Evolutionary conservation across 148 eudicot genomes (phyloP).

Genomic region (Chenopodium berlandieri): DNA sequence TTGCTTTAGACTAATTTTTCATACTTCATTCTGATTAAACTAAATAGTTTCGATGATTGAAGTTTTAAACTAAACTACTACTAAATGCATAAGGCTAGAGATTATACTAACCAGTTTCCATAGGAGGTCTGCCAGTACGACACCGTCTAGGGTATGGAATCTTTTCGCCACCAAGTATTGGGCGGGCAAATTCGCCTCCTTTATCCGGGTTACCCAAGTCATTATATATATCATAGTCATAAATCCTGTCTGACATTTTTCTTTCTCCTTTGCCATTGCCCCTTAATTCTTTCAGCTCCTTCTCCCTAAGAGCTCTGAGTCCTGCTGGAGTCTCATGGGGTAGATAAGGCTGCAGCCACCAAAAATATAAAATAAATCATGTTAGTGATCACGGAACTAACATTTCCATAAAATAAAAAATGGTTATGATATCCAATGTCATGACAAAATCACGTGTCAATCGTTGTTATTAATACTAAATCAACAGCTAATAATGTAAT

Average conservation of each 20-base stretch:
- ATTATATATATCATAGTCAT: slow-evolving; percentile 79
- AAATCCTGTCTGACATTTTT: slow-evolving; percentile 63
- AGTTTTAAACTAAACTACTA: no score
- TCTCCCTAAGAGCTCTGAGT: slow-evolving; percentile 68
- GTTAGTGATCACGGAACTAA: not conserved
- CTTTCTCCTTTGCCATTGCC: slow-evolving; percentile 80
- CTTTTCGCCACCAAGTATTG: slow-evolving; percentile 64
- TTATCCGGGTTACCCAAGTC: slow-evolving; percentile 90
- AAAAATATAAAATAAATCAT: not conserved
- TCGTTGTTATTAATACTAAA: no score
- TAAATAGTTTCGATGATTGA: no score
- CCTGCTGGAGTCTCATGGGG: slow-evolving; percentile 89
- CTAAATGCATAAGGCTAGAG: not conserved
- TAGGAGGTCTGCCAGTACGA: slow-evolving; percentile 86
- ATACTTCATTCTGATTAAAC: no score
- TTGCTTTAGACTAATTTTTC: no score
- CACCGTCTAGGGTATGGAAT: slow-evolving; percentile 86
- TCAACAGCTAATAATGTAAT: no score
- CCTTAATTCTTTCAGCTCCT: slow-evolving; percentile 66
- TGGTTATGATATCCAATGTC: no score
- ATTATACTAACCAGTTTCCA: slow-evolving; percentile 50
- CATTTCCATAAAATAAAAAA: not conserved
- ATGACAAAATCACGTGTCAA: no score
- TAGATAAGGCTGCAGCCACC: slow-evolving; percentile 66
- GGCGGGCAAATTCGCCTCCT: slow-evolving; percentile 56